phyloP scores from a whole-genome alignment of 2,329 filamentous ascomycete genomes.

The Alternaria sp. region DNA sequence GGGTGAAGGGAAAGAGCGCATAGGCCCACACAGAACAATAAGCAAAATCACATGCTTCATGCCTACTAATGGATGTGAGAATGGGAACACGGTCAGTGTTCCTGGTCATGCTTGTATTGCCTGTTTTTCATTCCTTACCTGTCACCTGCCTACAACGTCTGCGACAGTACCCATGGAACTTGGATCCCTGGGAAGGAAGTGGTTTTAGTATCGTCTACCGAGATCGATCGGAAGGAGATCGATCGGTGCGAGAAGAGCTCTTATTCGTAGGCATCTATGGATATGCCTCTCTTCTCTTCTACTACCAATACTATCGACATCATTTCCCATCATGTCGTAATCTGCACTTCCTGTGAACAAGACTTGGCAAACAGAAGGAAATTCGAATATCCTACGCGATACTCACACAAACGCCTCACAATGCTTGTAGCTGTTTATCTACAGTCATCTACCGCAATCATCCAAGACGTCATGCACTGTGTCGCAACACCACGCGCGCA shows the following conservation, averaged over 20 bases:
- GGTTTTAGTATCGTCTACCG: not conserved
- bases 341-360: not conserved
- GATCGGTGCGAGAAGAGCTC: not conserved
- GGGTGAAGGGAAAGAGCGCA: not conserved
- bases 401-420: not conserved
- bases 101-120: too few relatives aligned
- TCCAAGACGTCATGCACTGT: not conserved
- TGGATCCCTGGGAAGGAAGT: not conserved
- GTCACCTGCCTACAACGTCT: not conserved
- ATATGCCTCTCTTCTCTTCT: not conserved
- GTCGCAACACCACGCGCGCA: not conserved
- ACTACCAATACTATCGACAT: not conserved
- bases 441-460: not conserved
- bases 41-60: not conserved
- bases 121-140: not conserved
- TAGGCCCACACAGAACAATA: not conserved
- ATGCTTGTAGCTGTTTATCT: not conserved
- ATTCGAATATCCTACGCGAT: too few relatives aligned
- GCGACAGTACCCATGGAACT: not conserved
- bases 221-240: not conserved
- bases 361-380: not conserved
- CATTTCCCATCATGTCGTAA: not conserved
- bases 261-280: not conserved
- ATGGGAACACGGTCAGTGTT: too few relatives aligned
- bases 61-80: too few relatives aligned